Base-by-base conservation (phyloP, 176 grass and related monocot species). In the Musa itinerans region DNA sequence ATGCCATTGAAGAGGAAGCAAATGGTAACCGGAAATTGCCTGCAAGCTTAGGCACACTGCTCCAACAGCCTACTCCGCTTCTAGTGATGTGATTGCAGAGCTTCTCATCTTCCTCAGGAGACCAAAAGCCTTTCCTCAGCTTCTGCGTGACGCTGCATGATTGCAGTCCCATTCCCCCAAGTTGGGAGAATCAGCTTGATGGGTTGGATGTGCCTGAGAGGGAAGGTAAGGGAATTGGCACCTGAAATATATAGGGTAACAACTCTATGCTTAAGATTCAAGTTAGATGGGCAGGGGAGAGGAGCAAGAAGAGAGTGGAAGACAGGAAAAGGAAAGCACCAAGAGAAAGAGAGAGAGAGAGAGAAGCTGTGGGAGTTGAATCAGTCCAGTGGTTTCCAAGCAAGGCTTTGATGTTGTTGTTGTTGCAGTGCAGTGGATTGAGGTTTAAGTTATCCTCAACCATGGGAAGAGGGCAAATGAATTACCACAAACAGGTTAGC, bases 311-410 rank as follows among this genome's bases (percentile, higher is more conserved):
- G 74, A 25, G 52, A 65, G 70, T 62, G 57, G 34, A 79, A 50
- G 55, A 58, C 53, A 71, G 27, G 54, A 23, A 72, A 75, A 22
- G 16, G 16, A 77, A 79, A 63, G 54, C 34, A 43, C 34, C 34
- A 43, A 57, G 52, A 55, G 73, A 75, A 74, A 75, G 80, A 21
- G 23, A 76, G 56, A 63, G 59, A 24, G 24, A 43, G 72, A 52
- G 72, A 82, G 67, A 75, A 69, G 13, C 55, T 58, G 15, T 15
- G 55, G 55, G 55, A 43, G 34, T 43, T 43, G 55, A 58, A 76
- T 83, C 86, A 72, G 87, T 96, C 84, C 81, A 96, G 86, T 92
- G 74, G 75, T 77, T 71, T 91, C 76, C 23, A 96, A 89, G 89
- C 86, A 96, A 96, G 25, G 34, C 34, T 43, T 43, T 43, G 74